These are phyloP conservation scores for Schwanniomyces vanrijiae DNA, from an alignment of 805 yeast species.

Conservation along the genomic window DNA sequence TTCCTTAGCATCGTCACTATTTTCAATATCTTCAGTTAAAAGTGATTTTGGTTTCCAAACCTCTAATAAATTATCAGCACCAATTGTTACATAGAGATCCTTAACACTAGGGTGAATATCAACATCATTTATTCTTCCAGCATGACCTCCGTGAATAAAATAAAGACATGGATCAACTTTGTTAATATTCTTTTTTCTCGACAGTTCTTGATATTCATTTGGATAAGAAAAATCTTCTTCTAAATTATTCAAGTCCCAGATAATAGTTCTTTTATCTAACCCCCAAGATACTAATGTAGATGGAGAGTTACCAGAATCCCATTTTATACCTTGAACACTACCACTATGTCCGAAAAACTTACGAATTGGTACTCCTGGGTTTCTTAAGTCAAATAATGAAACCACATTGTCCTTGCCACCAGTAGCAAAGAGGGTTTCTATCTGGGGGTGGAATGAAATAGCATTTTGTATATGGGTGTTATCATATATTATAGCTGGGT, in stretches of 20 bases:
- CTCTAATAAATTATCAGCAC: conserved; percentile 74
- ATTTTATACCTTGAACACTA: conserved; percentile 44
- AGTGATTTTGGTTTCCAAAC: conserved; percentile 69
- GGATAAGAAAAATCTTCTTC: conserved; percentile 51
- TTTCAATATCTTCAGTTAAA: conserved; percentile 33
- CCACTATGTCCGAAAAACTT: conserved; percentile 65
- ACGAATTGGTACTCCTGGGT: conserved; percentile 57
- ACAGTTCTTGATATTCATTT: conserved; percentile 39
- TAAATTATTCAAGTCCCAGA: conserved; percentile 71
- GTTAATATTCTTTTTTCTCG: conserved; percentile 51
- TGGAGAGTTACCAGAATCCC: conserved; percentile 49
- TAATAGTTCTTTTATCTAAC: conserved; percentile 64
- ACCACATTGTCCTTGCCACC: conserved; percentile 79
- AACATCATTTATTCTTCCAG: conserved; percentile 64
- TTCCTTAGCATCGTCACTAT: conserved; percentile 27
- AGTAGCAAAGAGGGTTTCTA: conserved; percentile 61
- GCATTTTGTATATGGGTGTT: conserved; percentile 64
- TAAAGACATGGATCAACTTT: conserved; percentile 69
- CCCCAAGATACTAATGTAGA: conserved; percentile 57
- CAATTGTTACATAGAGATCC: conserved; percentile 63
- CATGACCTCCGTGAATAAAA: conserved; percentile 88
- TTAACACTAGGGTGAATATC: conserved; percentile 64
- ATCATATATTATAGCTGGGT: conserved; percentile 46
- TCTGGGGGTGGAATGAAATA: conserved; percentile 60
- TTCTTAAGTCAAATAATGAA: conserved; percentile 73